Evolutionary conservation across 148 eudicot genomes (phyloP).

Genomic region (Cornus suecica): DNA sequence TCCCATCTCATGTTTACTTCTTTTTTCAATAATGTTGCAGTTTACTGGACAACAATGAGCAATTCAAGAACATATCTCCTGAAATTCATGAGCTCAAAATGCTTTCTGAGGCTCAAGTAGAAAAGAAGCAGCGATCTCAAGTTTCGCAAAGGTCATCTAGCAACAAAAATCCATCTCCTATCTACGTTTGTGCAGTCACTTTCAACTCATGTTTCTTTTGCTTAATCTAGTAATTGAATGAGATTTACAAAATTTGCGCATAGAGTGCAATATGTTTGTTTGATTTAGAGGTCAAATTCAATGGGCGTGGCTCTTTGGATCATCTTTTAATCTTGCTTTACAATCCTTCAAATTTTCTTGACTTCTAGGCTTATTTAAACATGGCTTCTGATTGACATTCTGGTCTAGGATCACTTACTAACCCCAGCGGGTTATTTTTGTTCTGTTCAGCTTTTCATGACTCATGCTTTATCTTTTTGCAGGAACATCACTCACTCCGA

Average conservation of each 20-base stretch:
- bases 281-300: background rate
- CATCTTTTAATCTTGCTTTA: background rate
- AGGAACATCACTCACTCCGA: slow-evolving; percentile 25
- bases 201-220: background rate
- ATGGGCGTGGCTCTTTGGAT: background rate
- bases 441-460: slow-evolving; percentile 9
- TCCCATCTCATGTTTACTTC: background rate
- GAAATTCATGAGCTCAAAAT: slow-evolving; percentile 32
- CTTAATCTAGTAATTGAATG: too few relatives aligned
- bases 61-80: slow-evolving; percentile 28
- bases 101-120: slow-evolving; percentile 36
- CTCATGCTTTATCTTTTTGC: slow-evolving; percentile 8
- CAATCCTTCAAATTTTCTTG: slow-evolving; percentile 4
- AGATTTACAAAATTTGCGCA: too few relatives aligned
- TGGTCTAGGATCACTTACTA: background rate
- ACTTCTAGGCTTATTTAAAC: background rate
- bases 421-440: background rate
- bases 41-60: slow-evolving; percentile 56
- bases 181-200: slow-evolving; percentile 10
- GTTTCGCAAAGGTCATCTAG: slow-evolving; percentile 11
- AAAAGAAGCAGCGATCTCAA: slow-evolving; percentile 17
- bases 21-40: slow-evolving; percentile 29
- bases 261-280: too few relatives aligned
- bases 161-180: slow-evolving; percentile 11
- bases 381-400: background rate